These are phyloP conservation scores for Metrosideros polymorpha DNA, from an alignment of 441 rosid genomes.

Conservation along the genomic window DNA sequence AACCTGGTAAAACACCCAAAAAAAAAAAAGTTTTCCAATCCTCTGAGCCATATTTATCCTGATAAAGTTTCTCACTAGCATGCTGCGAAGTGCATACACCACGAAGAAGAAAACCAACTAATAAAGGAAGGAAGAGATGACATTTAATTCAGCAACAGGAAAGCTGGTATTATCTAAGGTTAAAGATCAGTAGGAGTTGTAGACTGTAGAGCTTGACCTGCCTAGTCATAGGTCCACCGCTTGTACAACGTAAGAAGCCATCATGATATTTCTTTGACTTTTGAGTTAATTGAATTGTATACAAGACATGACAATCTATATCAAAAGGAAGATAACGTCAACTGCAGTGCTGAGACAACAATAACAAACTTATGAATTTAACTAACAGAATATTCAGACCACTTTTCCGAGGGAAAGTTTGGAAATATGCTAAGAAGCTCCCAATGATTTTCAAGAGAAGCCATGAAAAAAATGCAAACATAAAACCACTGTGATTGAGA, in stretches of 20 bases:
- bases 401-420: not conserved
- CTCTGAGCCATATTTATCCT: not conserved
- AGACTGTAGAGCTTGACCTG: not conserved
- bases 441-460: not conserved
- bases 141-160: not conserved
- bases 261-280: slow-evolving; percentile 7
- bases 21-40: not conserved
- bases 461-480: not conserved
- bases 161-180: not conserved
- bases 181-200: not conserved
- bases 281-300: not conserved
- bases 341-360: not conserved
- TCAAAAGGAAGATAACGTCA: not conserved
- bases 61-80: not conserved
- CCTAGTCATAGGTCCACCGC: slow-evolving; percentile 1
- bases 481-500: not conserved
- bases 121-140: not conserved
- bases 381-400: not conserved
- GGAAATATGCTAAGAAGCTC: not conserved
- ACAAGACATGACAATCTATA: slow-evolving; percentile 23
- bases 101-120: not conserved
- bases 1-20: not conserved
- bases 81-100: not conserved
- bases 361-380: not conserved
- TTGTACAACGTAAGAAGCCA: not conserved